Conservation (phyloP, 1,284 basidiomycete species). For the Phellopilus nigrolimitatus region DNA sequence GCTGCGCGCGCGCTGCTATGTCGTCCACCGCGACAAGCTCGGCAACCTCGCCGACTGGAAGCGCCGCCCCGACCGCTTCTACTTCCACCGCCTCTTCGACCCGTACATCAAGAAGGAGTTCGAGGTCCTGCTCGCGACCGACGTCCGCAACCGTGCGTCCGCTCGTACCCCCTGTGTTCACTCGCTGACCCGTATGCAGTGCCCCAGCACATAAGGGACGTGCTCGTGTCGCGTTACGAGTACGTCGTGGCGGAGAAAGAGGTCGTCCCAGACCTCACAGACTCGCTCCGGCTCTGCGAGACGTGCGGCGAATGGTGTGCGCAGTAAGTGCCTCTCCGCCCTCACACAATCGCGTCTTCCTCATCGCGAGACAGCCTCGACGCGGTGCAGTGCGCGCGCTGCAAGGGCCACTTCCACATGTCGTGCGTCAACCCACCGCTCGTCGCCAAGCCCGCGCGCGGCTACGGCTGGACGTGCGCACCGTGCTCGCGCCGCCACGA, state of each 20-base stretch:
- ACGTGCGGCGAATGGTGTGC: constrained; percentile 87
- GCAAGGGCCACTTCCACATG: constrained; percentile 96
- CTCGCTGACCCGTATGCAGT: constrained; percentile 44
- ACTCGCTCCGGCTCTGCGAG: constrained; percentile 79
- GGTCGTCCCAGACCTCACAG: constrained; percentile 86
- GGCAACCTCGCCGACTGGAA: constrained; percentile 94
- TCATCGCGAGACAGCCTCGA: constrained; percentile 55
- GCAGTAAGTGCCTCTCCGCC: constrained; percentile 49
- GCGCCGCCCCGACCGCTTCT: constrained; percentile 91
- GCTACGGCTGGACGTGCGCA: constrained; percentile 97
- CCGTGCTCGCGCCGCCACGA: constrained; percentile 87
- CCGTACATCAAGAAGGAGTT: constrained; percentile 98
- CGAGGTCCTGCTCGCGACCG: constrained; percentile 86
- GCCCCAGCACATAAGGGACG: constrained; percentile 72
- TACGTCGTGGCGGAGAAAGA: constrained; percentile 94
- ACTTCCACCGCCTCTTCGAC: constrained; percentile 91
- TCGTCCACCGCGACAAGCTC: constrained; percentile 92
- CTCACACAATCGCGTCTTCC: constrained; percentile 9
- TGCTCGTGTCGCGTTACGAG: constrained; percentile 81
- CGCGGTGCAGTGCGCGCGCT: constrained; percentile 90
- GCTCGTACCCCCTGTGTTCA: constrained; percentile 20
- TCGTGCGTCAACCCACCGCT: constrained; percentile 89
- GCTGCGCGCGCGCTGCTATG: constrained; percentile 87
- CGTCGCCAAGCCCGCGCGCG: constrained; percentile 91
- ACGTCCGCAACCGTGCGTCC: constrained; percentile 83